Evolutionary conservation across 1,139 yeast genomes (phyloP), one percentile per base, ranked within the genome.

Genomic region (Suzukiozyma palmioleophila): DNA sequence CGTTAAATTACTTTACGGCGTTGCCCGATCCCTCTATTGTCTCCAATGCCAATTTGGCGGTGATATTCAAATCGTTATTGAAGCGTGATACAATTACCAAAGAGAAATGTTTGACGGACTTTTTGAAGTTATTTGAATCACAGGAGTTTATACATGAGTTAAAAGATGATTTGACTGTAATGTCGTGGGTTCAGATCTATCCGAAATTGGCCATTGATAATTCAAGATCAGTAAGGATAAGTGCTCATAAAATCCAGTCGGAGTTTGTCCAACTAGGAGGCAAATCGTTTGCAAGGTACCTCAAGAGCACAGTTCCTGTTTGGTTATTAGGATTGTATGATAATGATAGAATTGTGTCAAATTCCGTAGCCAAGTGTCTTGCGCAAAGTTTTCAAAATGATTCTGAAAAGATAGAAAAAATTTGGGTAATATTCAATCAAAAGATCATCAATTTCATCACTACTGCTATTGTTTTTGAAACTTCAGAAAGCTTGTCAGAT

Each of bases 21-120:
- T 61, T 83, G 11, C 95, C 95, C 0, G 94, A 87, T 50, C 76
- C 81, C 2, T 68, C 72, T 28, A 52, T 61, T n/a, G 57, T 90
- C n/a, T 47, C 62, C 2, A 73, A 80, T 39, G 70, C 90, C n/a
- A 73, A 75, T 21, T 54, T 85, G 40, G 75, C 75, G 30, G 69
- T 90, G 14, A 66, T 81, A 10, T 84, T 89, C 66, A 89, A 86
- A 56, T 78, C 84, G 12, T 60, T 90, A 34, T 56, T 82, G 54
- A 90, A 89, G 58, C 79, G 85, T 53, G 96, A 89, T 52, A 74
- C 84, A 11, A 81, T 79, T 16, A 92, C 98, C 0, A 85, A 82
- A 54, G 96, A 88, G 51, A 85, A 83, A 53, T 89, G 95, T 0
- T 63, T 88, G 27, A 59, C 51, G 9, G 95, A 86, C 30, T 61